Evolutionary conservation across 1,284 basidiomycete species (phyloP), one percentile per base, ranked within the genome.

Genomic region (Marasmius fiardii): DNA sequence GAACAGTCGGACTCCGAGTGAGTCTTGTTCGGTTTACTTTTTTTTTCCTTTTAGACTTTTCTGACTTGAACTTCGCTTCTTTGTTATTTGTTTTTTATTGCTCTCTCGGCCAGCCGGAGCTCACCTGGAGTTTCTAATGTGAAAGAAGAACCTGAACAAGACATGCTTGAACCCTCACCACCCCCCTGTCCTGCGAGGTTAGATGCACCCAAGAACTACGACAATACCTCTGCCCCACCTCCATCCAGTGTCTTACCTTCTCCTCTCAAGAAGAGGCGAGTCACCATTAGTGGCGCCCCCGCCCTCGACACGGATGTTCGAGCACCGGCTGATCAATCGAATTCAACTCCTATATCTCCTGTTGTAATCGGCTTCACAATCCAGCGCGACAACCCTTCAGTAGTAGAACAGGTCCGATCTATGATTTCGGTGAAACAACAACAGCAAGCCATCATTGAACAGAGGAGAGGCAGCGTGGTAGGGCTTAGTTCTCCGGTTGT

Each of bases 231-330:
- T 44, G 67, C 70, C 51, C 77, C 71, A 20, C 65, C 73, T 20
- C 74, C 69, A 37, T 73, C 81, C 48, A 68, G 68, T 59, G 61
- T 75, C 24, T 73, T 69, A 28, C 74, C 80, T 21, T 76, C 76
- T n/a, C 75, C 83, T n/a, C 68, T 75, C n/a, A 86, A 89, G 77
- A 85, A 80, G 62, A 82, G 88, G 58, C 82, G 88, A 50, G 80
- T 86, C 50, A 89, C 87, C 49, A 75, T 87, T 67, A 82, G 79
- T 65, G 83, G 84, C 57, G 69, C 76, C 16, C 79, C 82, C 59
- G 73, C 78, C 43, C 75, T 81, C 63, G 78, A 81, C 64, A 81
- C 80, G 16, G 77, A 83, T 63, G 75, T 80, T 34, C 67, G 74
- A 35, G 66, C 68, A 3, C 64, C 76, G 16, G 60, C 69, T 16